A percentile compares a stretch with the other conserved stretches of the same genome.
Evolutionary conservation across 2,329 filamentous ascomycete species (phyloP).

Genomic region (Juglanconis sp.): DNA sequence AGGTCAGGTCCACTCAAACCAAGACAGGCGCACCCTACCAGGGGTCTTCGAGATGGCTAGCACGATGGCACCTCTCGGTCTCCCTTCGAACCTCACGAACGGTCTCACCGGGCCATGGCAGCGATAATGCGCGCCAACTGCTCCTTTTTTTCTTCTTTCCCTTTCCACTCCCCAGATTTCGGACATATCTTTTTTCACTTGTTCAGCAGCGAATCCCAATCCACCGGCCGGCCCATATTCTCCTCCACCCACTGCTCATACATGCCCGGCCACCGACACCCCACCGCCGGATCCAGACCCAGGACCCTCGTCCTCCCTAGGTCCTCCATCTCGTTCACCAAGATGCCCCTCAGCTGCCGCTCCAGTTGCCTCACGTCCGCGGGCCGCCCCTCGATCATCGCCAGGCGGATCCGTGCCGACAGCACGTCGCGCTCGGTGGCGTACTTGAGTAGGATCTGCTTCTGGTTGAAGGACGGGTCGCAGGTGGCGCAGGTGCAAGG

Average conservation of each 20-base stretch:
- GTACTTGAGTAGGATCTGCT: conserved; percentile 11
- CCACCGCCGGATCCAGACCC: conserved; percentile 9
- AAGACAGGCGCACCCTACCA: conserved; percentile 7
- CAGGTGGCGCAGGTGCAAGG: conserved; percentile 19
- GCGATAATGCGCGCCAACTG: not conserved
- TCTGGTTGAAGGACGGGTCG: conserved; percentile 13
- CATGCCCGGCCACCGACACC: conserved; percentile 13
- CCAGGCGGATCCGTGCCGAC: conserved; percentile 45
- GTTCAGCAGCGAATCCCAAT: conserved; percentile 14
- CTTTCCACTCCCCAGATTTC: too few relatives aligned
- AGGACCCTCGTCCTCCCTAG: conserved; percentile 1
- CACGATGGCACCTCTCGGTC: conserved; percentile 15
- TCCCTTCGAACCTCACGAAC: conserved; percentile 10
- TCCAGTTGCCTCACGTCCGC: conserved; percentile 19
- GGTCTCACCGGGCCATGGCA: conserved; percentile 10
- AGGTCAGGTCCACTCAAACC: not conserved
- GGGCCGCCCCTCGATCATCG: conserved; percentile 43
- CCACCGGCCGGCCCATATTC: conserved; percentile 12
- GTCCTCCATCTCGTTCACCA: conserved; percentile 12
- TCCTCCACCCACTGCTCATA: conserved; percentile 15
- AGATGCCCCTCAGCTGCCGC: conserved; percentile 4
- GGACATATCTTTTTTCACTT: not conserved
- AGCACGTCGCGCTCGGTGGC: conserved; percentile 3
- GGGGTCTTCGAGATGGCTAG: conserved; percentile 16
- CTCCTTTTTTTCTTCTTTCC: too few relatives aligned